Evolutionary conservation across 2,329 filamentous ascomycete genomes (phyloP).

Genomic region (Xylaria sp.): DNA sequence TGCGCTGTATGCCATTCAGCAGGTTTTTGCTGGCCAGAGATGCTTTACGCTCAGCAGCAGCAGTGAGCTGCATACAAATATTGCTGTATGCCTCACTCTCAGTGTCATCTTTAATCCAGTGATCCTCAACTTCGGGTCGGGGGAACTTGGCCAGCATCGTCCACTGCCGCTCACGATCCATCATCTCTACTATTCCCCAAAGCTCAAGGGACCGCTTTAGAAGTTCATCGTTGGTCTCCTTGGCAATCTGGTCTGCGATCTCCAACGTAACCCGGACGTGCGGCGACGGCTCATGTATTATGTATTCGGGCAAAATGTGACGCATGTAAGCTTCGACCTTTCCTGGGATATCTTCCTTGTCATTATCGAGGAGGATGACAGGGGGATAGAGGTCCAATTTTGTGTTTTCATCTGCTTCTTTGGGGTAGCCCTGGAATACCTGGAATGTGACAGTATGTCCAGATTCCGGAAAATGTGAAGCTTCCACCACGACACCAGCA

Average conservation of each 20-base stretch:
- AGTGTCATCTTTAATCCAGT: slow-evolving; percentile 64
- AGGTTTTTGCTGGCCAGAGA: slow-evolving; percentile 68
- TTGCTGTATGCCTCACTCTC: slow-evolving; percentile 69
- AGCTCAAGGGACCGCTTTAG: slow-evolving; percentile 70
- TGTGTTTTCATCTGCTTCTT: slow-evolving; percentile 48
- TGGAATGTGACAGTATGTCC: slow-evolving; percentile 58
- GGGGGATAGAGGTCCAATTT: slow-evolving; percentile 45
- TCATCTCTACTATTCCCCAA: slow-evolving; percentile 73
- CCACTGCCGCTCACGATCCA: slow-evolving; percentile 73
- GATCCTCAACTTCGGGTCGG: slow-evolving; percentile 54
- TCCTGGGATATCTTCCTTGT: slow-evolving; percentile 68
- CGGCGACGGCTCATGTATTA: slow-evolving; percentile 68
- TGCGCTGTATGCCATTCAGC: slow-evolving; percentile 69
- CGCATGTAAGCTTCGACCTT: slow-evolving; percentile 72
- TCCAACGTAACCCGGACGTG: slow-evolving; percentile 70
- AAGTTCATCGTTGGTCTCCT: slow-evolving; percentile 63
- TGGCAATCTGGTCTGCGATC: slow-evolving; percentile 59
- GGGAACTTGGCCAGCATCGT: slow-evolving; percentile 63
- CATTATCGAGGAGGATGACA: slow-evolving; percentile 69
- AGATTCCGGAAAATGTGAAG: slow-evolving; percentile 68
- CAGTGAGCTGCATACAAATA: slow-evolving; percentile 72
- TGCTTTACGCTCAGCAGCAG: slow-evolving; percentile 72
- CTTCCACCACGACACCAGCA: slow-evolving; percentile 64
- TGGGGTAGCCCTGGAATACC: slow-evolving; percentile 55
- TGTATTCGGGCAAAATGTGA: slow-evolving; percentile 66